Base-by-base conservation (phyloP, 176 grass and related monocot genomes). In the Carex littledalei region DNA sequence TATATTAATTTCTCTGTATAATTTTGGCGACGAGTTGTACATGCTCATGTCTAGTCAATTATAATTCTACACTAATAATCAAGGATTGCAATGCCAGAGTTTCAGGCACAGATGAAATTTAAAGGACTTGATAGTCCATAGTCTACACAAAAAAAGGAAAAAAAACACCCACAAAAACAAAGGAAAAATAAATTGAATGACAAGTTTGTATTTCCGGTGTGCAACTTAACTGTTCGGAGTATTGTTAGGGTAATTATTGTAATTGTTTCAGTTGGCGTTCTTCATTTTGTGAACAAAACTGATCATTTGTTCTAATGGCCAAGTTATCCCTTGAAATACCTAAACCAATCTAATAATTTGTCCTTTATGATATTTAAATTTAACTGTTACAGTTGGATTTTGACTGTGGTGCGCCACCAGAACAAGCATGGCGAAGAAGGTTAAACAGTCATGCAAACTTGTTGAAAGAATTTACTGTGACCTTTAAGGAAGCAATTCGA, bases 371-470 rank as follows among this genome's bases (percentile, higher is more conserved):
- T 78, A 29, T 54, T 24, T 55, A 55, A 78, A 5, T 6, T 1
- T 29, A 64, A 59, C 68, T 58, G 26, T 47, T 91, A 72, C 80
- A 98, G 95, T 82, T 98, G 18, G 91, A 98, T 84, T 98, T 98
- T 84, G 92, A 94, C 87, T 88, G 92, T 69, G 95, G 91, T 4
- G 90, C 95, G 37, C 95, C 92, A 75, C 91, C 95, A 73, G 88
- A 98, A 86, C 80, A 86, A 78, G 95, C 95, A 83, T 98, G 95
- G 95, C 84, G 95, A 85, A 88, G 95, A 84, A 86, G 89, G 87
- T 86, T 98, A 81, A 98, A 89, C 70, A 94, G 95, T 70, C 95
- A 98, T 78, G 95, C 95, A 86, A 94, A 98, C 84, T 91, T 84
- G 85, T 41, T 94, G 85, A 98, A 94, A 85, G 92, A 98, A 85